Conservation (phyloP, 352 stramenopile species). For the Albugo laibachii region DNA sequence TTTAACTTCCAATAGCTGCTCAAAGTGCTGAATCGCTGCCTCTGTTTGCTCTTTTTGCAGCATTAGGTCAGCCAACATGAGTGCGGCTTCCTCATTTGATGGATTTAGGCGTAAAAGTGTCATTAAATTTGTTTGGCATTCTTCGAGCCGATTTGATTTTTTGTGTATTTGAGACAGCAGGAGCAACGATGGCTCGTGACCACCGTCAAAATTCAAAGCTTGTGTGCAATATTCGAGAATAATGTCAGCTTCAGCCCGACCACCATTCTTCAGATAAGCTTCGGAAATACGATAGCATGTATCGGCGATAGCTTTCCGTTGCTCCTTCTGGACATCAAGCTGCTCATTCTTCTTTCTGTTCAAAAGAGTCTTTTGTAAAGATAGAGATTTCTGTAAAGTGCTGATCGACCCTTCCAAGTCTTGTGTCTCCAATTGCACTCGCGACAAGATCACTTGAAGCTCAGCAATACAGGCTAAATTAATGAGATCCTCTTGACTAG, state of each 20-base stretch:
- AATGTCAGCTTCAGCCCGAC: constrained; percentile 21
- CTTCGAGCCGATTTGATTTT: constrained; percentile 51
- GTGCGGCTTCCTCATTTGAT: constrained; percentile 61
- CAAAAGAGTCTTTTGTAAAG: constrained; percentile 74
- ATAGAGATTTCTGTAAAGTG: constrained; percentile 54
- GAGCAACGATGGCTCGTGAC: constrained; percentile 71
- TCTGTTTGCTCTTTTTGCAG: constrained; percentile 80
- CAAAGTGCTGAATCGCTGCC: constrained; percentile 75
- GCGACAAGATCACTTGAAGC: constrained; percentile 55
- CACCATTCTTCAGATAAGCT: constrained; percentile 26
- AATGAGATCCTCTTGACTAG: constrained; percentile 22
- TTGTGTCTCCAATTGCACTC: constrained; percentile 50
- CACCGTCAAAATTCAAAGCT: constrained; percentile 52
- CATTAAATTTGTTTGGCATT: constrained; percentile 73
- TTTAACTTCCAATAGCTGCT: constrained; percentile 75
- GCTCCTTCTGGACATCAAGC: constrained; percentile 49
- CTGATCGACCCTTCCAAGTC: constrained; percentile 61
- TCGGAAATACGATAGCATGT: constrained; percentile 71
- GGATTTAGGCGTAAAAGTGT: constrained; percentile 66
- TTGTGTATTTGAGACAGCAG: constrained; percentile 56
- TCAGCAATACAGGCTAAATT: constrained; percentile 47
- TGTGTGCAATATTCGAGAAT: constrained; percentile 64
- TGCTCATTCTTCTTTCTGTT: constrained; percentile 62
- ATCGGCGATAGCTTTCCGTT: constrained; percentile 52
- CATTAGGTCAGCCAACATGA: constrained; percentile 83